These are phyloP conservation scores for Phaffia australis DNA, from an alignment of 768 basidiomycete genomes.

Conservation along the genomic window DNA sequence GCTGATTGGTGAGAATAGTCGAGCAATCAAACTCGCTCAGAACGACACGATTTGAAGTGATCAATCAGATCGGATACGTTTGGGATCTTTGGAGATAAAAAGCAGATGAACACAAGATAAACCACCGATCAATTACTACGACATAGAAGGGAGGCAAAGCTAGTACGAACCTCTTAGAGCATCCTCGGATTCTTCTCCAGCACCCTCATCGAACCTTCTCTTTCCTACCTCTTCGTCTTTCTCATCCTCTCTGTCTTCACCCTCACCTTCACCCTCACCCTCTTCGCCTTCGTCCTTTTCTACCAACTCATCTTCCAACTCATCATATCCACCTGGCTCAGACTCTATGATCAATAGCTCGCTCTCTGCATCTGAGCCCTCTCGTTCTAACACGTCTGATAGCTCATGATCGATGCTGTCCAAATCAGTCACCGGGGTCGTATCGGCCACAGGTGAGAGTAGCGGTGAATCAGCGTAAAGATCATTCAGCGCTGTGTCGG, in stretches of 20 bases:
- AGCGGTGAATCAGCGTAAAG: constrained; percentile 20
- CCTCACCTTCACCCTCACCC: background rate
- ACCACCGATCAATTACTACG: background rate
- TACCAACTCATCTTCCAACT: constrained; percentile 14
- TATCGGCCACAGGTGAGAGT: background rate
- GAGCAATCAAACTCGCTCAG: no score
- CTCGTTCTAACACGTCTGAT: no score
- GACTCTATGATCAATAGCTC: background rate
- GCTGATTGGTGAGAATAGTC: no score
- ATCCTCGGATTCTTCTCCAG: background rate
- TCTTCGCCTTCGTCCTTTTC: constrained; percentile 7
- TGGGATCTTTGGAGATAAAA: constrained; percentile 6
- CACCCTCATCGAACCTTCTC: background rate
- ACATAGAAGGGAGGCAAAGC: background rate
- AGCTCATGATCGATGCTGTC: constrained; percentile 1
- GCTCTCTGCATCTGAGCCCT: background rate
- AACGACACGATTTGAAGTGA: no score
- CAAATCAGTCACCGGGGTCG: background rate
- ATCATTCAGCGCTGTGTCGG: background rate
- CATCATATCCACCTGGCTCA: background rate
- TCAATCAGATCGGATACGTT: constrained; percentile 1
- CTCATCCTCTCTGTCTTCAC: background rate
- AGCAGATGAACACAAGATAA: background rate
- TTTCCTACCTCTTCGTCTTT: background rate
- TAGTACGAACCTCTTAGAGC: constrained; percentile 1